Evolutionary conservation across 257 asterid species (phyloP), one percentile per base, ranked within the genome.

Genomic region (Penstemon eatonii): DNA sequence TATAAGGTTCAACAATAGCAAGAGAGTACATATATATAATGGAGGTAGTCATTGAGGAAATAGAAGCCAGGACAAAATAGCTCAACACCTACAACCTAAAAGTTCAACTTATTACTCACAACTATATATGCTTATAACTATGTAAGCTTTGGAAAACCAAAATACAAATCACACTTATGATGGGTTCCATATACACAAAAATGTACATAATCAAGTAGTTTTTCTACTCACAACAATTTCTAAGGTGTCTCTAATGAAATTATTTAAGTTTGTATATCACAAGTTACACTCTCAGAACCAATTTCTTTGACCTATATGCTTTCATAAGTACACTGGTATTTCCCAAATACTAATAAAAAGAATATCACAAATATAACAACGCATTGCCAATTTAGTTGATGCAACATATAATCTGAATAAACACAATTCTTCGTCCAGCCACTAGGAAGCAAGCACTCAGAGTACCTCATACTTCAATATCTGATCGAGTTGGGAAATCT

Each of bases 401-500:
- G 47, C 9, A 40, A 41, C 69, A 70, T 62, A 46, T 55, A 43
- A 57, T 56, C 53, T 63, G 38, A 57, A 69, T 13, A 37, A 57
- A 56, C 4, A 39, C 13, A 8, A 15, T 56, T 49, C 46, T 59
- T 65, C 58, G 51, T 54, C 54, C 40, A 54, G 56, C 39, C 25
- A 12, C 58, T 39, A 13, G 38, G 38, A 40, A 25, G 38, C 60
- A 7, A 63, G 38, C 38, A 43, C 9, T 11, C 46, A 40, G 66
- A 19, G 67, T 66, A 68, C 80, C 73, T 85, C 77, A 84, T 55
- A 78, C 87, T 61, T 66, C 80, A 49, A 43, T 37, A 38, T 82
- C 81, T 3, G 92, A 65, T 62, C 82, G 78, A 5, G 83, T 83
- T 8, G 97, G 94, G 71, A 82, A 91, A 60, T 89, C 85, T 50